Evolutionary conservation across 331 rosid genomes (phyloP), one percentile per base, ranked within the genome.

Genomic region (Pyrus hybrid): DNA sequence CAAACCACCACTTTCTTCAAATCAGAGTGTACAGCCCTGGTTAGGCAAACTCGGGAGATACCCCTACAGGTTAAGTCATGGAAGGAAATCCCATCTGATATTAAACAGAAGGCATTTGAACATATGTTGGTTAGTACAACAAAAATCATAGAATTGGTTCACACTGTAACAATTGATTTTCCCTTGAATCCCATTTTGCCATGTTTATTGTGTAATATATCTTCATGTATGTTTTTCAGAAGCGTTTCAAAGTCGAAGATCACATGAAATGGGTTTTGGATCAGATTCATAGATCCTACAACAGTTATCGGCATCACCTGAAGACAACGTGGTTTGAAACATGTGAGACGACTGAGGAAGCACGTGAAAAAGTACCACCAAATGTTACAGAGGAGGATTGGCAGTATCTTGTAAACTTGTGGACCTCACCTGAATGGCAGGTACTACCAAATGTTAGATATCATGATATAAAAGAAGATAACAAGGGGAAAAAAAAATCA

Each of bases 181-280:
- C 32, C 32, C n/a, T 25, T 7, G 7, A 45, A 20, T 51, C 23
- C 30, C 63, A 28, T 26, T 49, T 25, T 51, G 61, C 21, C 45
- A 68, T 68, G 73, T 17, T 26, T 51, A 20, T 26, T 29, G 3
- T 49, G 23, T 68, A 47, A 18, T 68, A 13, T 51, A 5, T 49
- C 33, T 26, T 70, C 63, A 70, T 51, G 2, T 13, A 47, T 70
- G 63, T 28, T 49, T 45, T 23, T 51, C 74, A 70, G 74, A 54
- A 70, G 74, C 74, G 74, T 56, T 70, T 70, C 74, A 70, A 70
- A 5, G 74, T 70, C 11, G 74, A 70, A 70, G 74, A 51, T 70
- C 26, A 51, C 43, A 70, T 70, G 74, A 25, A 13, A 49, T 70
- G 41, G 35, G 74, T 70, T 11, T 70, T 70, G 41, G 62, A 54